A percentile compares a stretch with the other conserved stretches of the same genome.
Evolutionary conservation across 2,329 filamentous ascomycete genomes (phyloP).

Genomic region (Cytospora piceicola): DNA sequence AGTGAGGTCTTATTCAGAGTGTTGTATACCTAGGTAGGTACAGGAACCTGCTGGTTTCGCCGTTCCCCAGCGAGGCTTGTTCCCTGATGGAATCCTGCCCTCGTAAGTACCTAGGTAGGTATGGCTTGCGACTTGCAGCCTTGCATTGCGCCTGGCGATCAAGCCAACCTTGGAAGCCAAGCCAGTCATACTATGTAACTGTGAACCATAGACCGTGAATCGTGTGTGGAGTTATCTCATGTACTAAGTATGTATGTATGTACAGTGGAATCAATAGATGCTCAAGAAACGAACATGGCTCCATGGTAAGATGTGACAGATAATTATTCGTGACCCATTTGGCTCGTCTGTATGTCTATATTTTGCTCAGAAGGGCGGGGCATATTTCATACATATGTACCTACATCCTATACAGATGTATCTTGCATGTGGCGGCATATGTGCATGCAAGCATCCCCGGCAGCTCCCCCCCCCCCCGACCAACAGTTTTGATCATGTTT

Average conservation of each 20-base stretch:
- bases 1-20: too few species aligned
- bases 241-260: too few species aligned
- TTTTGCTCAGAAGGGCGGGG: not conserved
- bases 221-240: not conserved
- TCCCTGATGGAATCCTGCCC: not conserved
- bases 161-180: not conserved
- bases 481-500: not conserved
- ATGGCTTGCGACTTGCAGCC: not conserved
- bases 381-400: not conserved
- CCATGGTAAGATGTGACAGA: not conserved
- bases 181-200: not conserved
- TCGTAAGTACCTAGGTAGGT: not conserved
- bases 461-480: not conserved
- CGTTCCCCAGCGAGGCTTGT: not conserved
- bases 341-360: not conserved
- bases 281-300: not conserved
- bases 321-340: not conserved
- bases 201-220: too few species aligned
- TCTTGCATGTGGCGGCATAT: conserved; percentile 5
- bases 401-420: not conserved
- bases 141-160: not conserved
- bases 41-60: not conserved
- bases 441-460: conserved; percentile 1
- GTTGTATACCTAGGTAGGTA: too few species aligned
- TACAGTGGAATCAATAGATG: not conserved